phyloP scores from a whole-genome alignment of 2,329 filamentous ascomycete species.

The Endothia cerciana region DNA sequence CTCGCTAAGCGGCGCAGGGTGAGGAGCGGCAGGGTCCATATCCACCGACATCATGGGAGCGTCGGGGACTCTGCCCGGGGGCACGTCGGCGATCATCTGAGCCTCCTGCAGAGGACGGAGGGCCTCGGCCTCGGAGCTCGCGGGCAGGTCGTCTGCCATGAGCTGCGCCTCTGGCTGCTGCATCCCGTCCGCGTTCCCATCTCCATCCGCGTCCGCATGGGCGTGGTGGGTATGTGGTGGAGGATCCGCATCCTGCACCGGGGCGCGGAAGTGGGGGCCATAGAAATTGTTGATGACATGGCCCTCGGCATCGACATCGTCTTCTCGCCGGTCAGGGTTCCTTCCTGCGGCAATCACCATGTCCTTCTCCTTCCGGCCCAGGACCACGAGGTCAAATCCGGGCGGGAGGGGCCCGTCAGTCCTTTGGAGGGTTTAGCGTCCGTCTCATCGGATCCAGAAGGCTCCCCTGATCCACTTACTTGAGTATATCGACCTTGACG shows the following conservation, averaged over 20 bases:
- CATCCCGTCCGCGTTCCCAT: background rate
- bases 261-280: background rate
- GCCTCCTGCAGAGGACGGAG: constrained; percentile 27
- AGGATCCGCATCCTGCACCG: background rate
- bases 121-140: constrained; percentile 7
- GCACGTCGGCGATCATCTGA: constrained; percentile 23
- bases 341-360: constrained; percentile 46
- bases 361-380: constrained; percentile 54
- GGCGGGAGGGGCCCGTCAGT: constrained; percentile 49
- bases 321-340: constrained; percentile 54
- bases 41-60: constrained; percentile 23
- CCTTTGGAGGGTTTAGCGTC: constrained; percentile 32
- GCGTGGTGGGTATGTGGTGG: no score
- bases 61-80: constrained; percentile 16
- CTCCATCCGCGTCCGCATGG: background rate
- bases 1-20: constrained; percentile 23
- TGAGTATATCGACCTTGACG: constrained; percentile 57
- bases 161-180: constrained; percentile 10
- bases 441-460: background rate
- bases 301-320: constrained; percentile 47
- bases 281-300: constrained; percentile 43
- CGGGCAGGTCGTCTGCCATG: constrained; percentile 14
- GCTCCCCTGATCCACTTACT: constrained; percentile 36
- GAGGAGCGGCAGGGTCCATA: constrained; percentile 12
- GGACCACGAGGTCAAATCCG: constrained; percentile 53